Base-by-base conservation (phyloP, 495 filamentous ascomycete species). In the Xylaria grammica region DNA sequence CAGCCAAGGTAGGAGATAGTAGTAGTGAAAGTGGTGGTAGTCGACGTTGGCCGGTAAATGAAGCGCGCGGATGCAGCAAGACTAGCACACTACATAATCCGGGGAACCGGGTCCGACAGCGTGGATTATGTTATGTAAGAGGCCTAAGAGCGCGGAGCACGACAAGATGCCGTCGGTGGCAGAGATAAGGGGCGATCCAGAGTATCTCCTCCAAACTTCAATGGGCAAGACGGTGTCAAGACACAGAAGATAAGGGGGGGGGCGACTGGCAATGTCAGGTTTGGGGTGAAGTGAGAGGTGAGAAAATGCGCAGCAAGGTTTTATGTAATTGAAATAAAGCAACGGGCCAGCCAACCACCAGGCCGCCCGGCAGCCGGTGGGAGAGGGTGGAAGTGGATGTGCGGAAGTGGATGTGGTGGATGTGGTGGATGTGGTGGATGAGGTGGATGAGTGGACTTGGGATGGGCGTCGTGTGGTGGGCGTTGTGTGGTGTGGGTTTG, bases 301-400 rank as follows among this genome's bases (percentile, higher is more conserved):
- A 74, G 75, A 73, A 77, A 74, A 78, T 72, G 72, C 73, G 67
- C 73, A 64, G 58, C 66, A 78, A 76, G 77, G 75, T 81, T 82
- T 83, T 82, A 83, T 82, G 81, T 83, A 83, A 83, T 80, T 79
- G 75, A 77, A 83, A 82, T 79, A 69, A 60, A 60, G 50, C 58
- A 53, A 63, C 53, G 15, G 40, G 42, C 42, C 42, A 50, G 51
- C 32, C 30, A 27, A 20, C n/a, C 42, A 63, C 61, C 24, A 55
- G 55, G 66, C 62, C 67, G 63, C 60, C 66, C 65, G 69, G 44
- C 67, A 69, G 70, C 67, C 67, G 59, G 46, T 55, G 59, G 67
- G 71, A 61, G 63, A 61, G 56, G 62, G 62, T 51, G 44, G 63
- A 44, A 26, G 19, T 40, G 30, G 26, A 5, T 32, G 22, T 62